Evolutionary conservation across 192 early-diverging fungal genomes (phyloP), one percentile per base, ranked within the genome.

Genomic region (Coemansia sp.): DNA sequence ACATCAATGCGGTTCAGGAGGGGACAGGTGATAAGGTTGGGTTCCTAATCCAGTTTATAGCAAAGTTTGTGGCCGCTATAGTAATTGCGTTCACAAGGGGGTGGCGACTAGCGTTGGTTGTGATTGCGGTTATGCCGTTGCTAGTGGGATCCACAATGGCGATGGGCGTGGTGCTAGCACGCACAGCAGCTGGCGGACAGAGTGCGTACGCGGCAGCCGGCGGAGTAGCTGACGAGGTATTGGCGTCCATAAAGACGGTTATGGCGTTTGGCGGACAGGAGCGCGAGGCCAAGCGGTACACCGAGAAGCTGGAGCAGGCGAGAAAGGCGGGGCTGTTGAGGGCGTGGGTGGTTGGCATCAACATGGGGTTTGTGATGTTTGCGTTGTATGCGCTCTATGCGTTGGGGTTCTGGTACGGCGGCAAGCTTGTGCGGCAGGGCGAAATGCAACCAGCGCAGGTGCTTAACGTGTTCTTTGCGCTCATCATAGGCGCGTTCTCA

Each of bases 11-110:
- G 61, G 86, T 95, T 45, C 93, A 97, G 77, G 96, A 96, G 65
- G 95, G 93, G 48, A 90, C 94, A 17, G 86, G 87, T 22, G 94
- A 94, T 56, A 98, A 96, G 70, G 84, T 94, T 46, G 89, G 91
- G 67, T 76, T 92, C 45, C 80, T 91, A 40, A 61, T 94, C 40
- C 83, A 87, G 69, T 84, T 84, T 42, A 50, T 86, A 17, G 77
- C 87, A 17, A 87, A 86, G 6, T 97, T 95, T 60, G 64, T 93
- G 58, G 68, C 87, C 12, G 92, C 90, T 41, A 88, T 94, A 60
- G 74, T 90, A 8, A 81, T 94, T 57, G 94, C 92, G 37, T 96
- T 96, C 65, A 69, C 83, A 48, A 85, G 87, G 60, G 93, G 92
- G 4, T 95, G 93, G 93, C 85, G 81, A 65, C 77, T 96, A 68